These are phyloP conservation scores for Gracilaria vermiculophylla DNA, from an alignment of 23 red algal genomes.

Conservation along the genomic window DNA sequence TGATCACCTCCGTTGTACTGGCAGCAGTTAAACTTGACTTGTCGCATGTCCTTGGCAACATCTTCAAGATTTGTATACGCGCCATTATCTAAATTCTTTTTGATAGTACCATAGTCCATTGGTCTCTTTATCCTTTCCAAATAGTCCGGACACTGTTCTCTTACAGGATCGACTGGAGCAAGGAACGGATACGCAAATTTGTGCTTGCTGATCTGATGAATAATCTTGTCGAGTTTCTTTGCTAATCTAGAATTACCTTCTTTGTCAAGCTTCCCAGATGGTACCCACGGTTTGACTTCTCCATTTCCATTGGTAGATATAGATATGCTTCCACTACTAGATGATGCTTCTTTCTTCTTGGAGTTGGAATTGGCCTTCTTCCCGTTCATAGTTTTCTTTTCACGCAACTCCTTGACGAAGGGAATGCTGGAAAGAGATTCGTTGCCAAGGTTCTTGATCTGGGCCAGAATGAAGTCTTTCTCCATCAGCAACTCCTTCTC, in stretches of 20 bases:
- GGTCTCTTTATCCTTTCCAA: slow-evolving; percentile 65
- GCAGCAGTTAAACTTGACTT: slow-evolving; percentile 65
- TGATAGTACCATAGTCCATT: slow-evolving; percentile 87
- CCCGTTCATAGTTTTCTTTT: slow-evolving; percentile 21
- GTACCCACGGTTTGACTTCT: slow-evolving; percentile 18
- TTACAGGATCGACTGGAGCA: slow-evolving; percentile 63
- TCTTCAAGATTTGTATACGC: slow-evolving; percentile 30
- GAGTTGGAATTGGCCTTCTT: slow-evolving; percentile 4
- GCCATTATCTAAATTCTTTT: slow-evolving; percentile 29
- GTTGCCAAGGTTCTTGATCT: slow-evolving; percentile 49
- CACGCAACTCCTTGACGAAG: slow-evolving; percentile 52
- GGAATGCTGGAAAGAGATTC: slow-evolving; percentile 1
- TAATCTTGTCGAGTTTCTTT: slow-evolving; percentile 38
- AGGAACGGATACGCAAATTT: slow-evolving; percentile 72
- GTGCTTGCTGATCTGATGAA: slow-evolving; percentile 44
- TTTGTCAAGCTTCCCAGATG: slow-evolving; percentile 34
- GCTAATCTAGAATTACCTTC: slow-evolving; percentile 23
- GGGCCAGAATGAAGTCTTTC: slow-evolving; percentile 74
- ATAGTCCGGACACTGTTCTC: slow-evolving; percentile 74
- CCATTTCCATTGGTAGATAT: slow-evolving; percentile 18
- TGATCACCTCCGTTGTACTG: slow-evolving; percentile 63
- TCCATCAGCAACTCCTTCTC: slow-evolving; percentile 70
- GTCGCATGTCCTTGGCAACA: slow-evolving; percentile 62
- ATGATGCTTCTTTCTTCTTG: slow-evolving; percentile 34
- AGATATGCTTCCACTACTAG: slow-evolving; percentile 7